These are phyloP conservation scores for Trametes punicea DNA, from an alignment of 768 basidiomycete genomes.

Conservation along the genomic window DNA sequence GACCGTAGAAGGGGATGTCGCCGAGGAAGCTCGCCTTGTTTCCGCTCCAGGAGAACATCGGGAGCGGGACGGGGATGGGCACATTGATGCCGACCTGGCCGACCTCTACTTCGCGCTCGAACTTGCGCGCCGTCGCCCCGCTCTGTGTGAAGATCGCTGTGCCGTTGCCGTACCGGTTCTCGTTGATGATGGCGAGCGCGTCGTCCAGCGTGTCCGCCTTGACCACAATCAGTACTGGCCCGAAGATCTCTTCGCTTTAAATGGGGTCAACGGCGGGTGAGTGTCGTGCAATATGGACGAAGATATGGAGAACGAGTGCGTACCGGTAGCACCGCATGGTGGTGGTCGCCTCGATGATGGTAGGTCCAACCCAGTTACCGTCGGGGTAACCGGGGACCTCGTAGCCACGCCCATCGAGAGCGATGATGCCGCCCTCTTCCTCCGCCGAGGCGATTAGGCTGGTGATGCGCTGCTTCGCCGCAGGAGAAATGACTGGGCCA, in stretches of 20 bases:
- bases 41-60: conserved; percentile 97
- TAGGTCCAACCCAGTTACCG: conserved; percentile 95
- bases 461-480: conserved; percentile 75
- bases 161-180: conserved; percentile 90
- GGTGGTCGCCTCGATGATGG: conserved; percentile 79
- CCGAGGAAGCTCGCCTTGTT: conserved; percentile 87
- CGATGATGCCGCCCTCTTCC: conserved; percentile 80
- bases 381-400: conserved; percentile 70
- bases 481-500: conserved; percentile 79
- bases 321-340: conserved; percentile 87
- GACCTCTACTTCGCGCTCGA: conserved; percentile 83
- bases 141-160: conserved; percentile 96
- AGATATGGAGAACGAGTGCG: conserved; percentile 20
- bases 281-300: background rate
- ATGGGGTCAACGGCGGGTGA: background rate
- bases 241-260: conserved; percentile 89
- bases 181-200: conserved; percentile 85
- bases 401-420: conserved; percentile 79
- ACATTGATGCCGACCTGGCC: conserved; percentile 95
- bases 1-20: conserved; percentile 90
- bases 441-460: conserved; percentile 70
- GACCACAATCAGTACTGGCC: conserved; percentile 80
- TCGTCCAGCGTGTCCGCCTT: conserved; percentile 84
- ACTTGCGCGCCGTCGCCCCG: conserved; percentile 91
- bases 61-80: conserved; percentile 87